Evolutionary conservation across 2,329 filamentous ascomycete species (phyloP).

Genomic region (Colletotrichum cuscutae): DNA sequence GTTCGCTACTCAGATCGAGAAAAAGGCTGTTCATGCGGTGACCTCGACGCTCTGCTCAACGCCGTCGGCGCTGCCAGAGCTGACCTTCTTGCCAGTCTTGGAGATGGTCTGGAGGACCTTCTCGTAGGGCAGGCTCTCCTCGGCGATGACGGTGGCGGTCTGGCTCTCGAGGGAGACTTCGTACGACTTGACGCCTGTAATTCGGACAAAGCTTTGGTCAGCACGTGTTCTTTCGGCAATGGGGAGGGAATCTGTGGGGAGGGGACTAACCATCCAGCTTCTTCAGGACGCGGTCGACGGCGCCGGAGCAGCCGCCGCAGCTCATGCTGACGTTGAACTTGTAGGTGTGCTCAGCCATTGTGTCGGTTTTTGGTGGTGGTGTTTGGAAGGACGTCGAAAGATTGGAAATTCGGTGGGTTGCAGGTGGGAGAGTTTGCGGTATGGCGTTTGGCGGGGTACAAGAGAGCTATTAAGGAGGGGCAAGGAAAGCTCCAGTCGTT

Average conservation of each 20-base stretch:
- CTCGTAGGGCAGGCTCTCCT: conserved; percentile 77
- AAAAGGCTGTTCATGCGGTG: conserved; percentile 38
- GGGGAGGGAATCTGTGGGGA: neutral
- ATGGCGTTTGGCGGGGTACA: conserved; percentile 35
- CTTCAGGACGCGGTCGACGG: conserved; percentile 90
- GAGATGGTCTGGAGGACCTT: conserved; percentile 87
- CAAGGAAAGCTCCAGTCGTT: conserved; percentile 12
- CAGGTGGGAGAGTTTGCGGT: conserved; percentile 20
- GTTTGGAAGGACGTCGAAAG: neutral
- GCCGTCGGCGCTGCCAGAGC: conserved; percentile 78
- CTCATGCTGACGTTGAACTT: conserved; percentile 95
- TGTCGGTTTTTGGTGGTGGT: conserved; percentile 39
- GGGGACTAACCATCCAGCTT: conserved; percentile 81
- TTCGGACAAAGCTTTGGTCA: neutral
- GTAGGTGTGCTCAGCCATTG: conserved; percentile 89
- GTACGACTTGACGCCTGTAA: conserved; percentile 83
- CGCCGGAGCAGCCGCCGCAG: conserved; percentile 96
- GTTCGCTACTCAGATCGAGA: no score
- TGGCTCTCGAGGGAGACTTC: conserved; percentile 89
- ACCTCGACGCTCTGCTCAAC: conserved; percentile 61
- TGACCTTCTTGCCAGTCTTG: conserved; percentile 96
- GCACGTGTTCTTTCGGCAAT: neutral
- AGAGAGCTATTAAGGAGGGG: conserved; percentile 27
- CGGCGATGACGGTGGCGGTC: conserved; percentile 80
- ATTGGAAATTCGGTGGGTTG: neutral